phyloP scores from a whole-genome alignment of 2,329 filamentous ascomycete species.

The Aspergillus quadricinctus region DNA sequence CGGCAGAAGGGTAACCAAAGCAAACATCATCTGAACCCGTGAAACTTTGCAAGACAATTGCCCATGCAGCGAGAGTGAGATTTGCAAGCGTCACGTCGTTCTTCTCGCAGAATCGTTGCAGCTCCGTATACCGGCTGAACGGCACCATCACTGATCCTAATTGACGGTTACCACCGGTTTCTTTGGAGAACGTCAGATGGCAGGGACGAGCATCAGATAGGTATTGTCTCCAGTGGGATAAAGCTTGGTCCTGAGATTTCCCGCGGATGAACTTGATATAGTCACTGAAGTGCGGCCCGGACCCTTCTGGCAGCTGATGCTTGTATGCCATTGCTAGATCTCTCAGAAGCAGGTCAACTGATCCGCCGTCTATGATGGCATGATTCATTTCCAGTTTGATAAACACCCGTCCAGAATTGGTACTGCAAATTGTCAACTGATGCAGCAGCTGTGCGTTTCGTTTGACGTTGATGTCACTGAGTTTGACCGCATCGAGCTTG shows the following conservation, averaged over 20 bases:
- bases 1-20: conserved; percentile 40
- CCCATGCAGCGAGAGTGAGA: conserved; percentile 37
- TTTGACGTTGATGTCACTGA: conserved; percentile 21
- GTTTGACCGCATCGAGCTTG: conserved; percentile 24
- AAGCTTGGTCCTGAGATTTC: conserved; percentile 21
- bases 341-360: conserved; percentile 28
- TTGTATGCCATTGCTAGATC: conserved; percentile 32
- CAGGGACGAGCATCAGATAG: conserved; percentile 25
- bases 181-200: conserved; percentile 3
- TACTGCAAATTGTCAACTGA: conserved; percentile 32
- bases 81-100: conserved; percentile 33
- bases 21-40: conserved; percentile 35
- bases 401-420: conserved; percentile 25
- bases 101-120: conserved; percentile 30
- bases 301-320: conserved; percentile 19
- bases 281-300: conserved; percentile 32
- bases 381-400: conserved; percentile 38
- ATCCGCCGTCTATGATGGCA: conserved; percentile 35
- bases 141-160: conserved; percentile 24
- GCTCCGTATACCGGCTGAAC: conserved; percentile 27
- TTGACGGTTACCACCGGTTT: conserved; percentile 12
- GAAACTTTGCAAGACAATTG: conserved; percentile 31
- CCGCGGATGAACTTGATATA: conserved; percentile 34
- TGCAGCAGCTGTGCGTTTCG: conserved; percentile 28
- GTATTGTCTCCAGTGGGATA: conserved; percentile 34